These are phyloP conservation scores for Diutina neorugosa DNA, from an alignment of 1,139 yeast species.

Conservation along the genomic window DNA sequence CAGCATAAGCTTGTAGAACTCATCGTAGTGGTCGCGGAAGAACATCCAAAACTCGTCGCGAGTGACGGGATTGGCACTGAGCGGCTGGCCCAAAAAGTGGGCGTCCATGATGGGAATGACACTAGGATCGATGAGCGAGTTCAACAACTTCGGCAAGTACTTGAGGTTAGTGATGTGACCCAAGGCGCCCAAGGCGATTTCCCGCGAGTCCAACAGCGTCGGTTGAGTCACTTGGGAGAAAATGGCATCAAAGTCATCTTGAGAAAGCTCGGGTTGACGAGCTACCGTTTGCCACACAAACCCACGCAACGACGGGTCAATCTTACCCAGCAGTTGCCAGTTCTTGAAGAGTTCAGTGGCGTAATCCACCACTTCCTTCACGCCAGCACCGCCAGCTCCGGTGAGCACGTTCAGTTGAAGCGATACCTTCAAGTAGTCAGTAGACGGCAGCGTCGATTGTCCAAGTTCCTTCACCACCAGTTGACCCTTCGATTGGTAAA, in stretches of 20 bases:
- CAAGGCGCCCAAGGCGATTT: constrained; percentile 48
- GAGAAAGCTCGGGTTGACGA: constrained; percentile 26
- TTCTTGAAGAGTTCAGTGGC: constrained; percentile 30
- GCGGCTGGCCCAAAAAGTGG: constrained; percentile 42
- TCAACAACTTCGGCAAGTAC: constrained; percentile 25
- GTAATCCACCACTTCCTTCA: constrained; percentile 9
- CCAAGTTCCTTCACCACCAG: background rate
- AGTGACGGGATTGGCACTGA: constrained; percentile 38
- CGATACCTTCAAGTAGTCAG: background rate
- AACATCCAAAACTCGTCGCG: constrained; percentile 44
- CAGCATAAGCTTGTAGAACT: constrained; percentile 34
- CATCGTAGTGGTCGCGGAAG: constrained; percentile 41
- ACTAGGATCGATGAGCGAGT: constrained; percentile 20
- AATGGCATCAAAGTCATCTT: constrained; percentile 34
- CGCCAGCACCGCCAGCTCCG: background rate
- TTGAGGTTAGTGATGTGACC: constrained; percentile 38
- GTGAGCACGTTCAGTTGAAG: constrained; percentile 3
- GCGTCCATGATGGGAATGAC: constrained; percentile 61
- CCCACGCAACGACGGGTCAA: constrained; percentile 45
- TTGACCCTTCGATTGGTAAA: background rate
- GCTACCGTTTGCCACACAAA: constrained; percentile 42
- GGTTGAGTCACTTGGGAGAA: constrained; percentile 43
- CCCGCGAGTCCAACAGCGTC: constrained; percentile 53
- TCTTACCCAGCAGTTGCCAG: constrained; percentile 22
- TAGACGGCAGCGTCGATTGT: background rate